A percentile compares a stretch with the other conserved stretches of the same genome.
Evolutionary conservation across 805 yeast genomes (phyloP).

Genomic region (Schwanniomyces vanrijiae): DNA sequence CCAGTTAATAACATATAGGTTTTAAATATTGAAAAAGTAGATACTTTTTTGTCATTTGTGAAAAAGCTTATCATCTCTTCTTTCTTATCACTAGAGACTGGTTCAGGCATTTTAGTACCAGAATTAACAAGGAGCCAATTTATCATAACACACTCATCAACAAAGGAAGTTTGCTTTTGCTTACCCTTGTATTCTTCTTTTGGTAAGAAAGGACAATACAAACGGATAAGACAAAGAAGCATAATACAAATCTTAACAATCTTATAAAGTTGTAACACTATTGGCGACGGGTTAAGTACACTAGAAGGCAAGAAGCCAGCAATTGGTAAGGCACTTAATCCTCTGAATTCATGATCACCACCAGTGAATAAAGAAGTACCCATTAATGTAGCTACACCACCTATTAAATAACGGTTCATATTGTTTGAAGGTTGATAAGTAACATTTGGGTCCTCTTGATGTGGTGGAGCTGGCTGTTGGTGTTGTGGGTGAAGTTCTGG

Average conservation of each 20-base stretch:
- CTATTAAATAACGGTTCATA: conserved; percentile 51
- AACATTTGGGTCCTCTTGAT: conserved; percentile 1
- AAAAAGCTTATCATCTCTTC: conserved; percentile 15
- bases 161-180: neutral
- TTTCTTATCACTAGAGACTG: conserved; percentile 13
- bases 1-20: conserved; percentile 28
- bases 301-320: conserved; percentile 17
- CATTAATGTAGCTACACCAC: conserved; percentile 64
- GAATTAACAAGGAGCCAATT: conserved; percentile 26
- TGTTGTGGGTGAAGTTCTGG: conserved; percentile 1
- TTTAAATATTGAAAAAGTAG: conserved; percentile 14
- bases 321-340: conserved; percentile 49
- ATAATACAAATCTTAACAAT: conserved; percentile 24
- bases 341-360: conserved; percentile 42
- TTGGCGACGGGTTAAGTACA: conserved; percentile 19
- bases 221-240: conserved; percentile 14
- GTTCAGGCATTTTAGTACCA: conserved; percentile 29
- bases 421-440: conserved; percentile 14
- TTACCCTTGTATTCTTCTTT: conserved; percentile 1
- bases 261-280: conserved; percentile 21
- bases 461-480: conserved; percentile 9
- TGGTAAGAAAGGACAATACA: conserved; percentile 14
- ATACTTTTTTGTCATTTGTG: conserved; percentile 13
- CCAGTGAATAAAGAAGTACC: conserved; percentile 62
- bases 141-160: conserved; percentile 3